Percentiles rank a stretch among this genome's conserved stretches.
Evolutionary conservation across 2,329 filamentous ascomycete genomes (phyloP).

Genomic region (Nigrospora osmanthi): DNA sequence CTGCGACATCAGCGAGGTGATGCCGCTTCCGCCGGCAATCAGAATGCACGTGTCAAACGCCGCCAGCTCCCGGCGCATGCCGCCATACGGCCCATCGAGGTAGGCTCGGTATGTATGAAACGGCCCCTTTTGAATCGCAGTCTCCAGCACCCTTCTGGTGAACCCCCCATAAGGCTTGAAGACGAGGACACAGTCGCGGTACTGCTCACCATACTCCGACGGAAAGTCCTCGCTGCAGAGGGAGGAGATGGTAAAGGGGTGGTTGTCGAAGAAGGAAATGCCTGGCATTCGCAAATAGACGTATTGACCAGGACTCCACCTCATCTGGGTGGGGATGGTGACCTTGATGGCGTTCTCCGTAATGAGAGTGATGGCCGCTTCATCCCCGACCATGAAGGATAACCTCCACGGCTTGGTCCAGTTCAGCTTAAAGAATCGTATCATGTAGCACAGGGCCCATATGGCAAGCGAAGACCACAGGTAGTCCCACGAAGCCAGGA

Average conservation of each 20-base stretch:
- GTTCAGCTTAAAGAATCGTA: constrained; percentile 79
- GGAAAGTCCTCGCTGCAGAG: constrained; percentile 90
- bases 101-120: constrained; percentile 91
- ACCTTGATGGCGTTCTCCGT: constrained; percentile 93
- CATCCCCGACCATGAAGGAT: constrained; percentile 82
- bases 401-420: constrained; percentile 76
- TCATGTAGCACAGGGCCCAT: constrained; percentile 66
- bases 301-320: constrained; percentile 89
- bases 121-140: constrained; percentile 75
- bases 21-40: constrained; percentile 88
- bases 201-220: constrained; percentile 81
- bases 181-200: constrained; percentile 81
- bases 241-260: constrained; percentile 91
- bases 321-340: constrained; percentile 87
- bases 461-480: constrained; percentile 75
- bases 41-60: constrained; percentile 91
- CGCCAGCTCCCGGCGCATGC: constrained; percentile 82
- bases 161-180: constrained; percentile 91
- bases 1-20: constrained; percentile 88
- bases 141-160: constrained; percentile 76
- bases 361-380: constrained; percentile 82
- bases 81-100: constrained; percentile 89
- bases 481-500: constrained; percentile 82
- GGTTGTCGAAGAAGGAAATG: constrained; percentile 84
- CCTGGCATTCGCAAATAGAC: constrained; percentile 92